Base-by-base conservation (phyloP, 2,329 filamentous ascomycete genomes). In the Fusarium tupiense region DNA sequence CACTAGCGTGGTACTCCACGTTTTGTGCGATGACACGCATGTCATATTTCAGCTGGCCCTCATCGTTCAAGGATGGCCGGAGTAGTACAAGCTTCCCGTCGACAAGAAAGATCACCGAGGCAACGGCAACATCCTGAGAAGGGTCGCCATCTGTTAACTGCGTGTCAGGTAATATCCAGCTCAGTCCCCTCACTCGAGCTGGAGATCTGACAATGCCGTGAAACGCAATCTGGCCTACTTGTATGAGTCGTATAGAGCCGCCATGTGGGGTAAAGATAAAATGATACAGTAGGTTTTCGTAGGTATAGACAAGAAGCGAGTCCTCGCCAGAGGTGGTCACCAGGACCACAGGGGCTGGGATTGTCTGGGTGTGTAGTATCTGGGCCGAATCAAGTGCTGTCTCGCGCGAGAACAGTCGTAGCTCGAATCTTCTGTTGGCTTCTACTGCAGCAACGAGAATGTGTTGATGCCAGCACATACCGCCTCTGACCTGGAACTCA, bases 401-500 rank as follows among this genome's bases (percentile, higher is more conserved):
- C 81, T 99, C 96, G 65, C 97, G 91, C 3, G 96, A 98, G 82
- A 96, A 98, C 22, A 99, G 87, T n/a, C 96, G 93, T 57, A 99
- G 84, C 85, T 98, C 93, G 78, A 95, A 95, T 29, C 91, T 91
- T 74, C 91, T 90, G 75, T 93, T 93, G 61, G 91, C 91, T 82
- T 99, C 96, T n/a, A 98, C 92, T 8, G 96, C 95, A 44, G 95
- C 95, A 64, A 98, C 94, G 24, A 99, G 87, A 38, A 98, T 93
- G 83, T 99, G 96, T 75, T 97, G 95, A 80, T 97, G 95, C 96
- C 96, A 99, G 81, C 96, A 98, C 95, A 99, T 98, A 12, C 96
- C 96, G 56, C 96, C 96, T 72, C 95, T 89, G 20, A 99, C 94
- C 31, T 94, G 91, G 80, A 99, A 99, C 72, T 95, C 94, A 77